Percentiles rank a stretch among this genome's conserved stretches.
These are phyloP conservation scores for Penicillium sp. DNA, from an alignment of 2,329 filamentous ascomycete genomes.

Conservation along the genomic window DNA sequence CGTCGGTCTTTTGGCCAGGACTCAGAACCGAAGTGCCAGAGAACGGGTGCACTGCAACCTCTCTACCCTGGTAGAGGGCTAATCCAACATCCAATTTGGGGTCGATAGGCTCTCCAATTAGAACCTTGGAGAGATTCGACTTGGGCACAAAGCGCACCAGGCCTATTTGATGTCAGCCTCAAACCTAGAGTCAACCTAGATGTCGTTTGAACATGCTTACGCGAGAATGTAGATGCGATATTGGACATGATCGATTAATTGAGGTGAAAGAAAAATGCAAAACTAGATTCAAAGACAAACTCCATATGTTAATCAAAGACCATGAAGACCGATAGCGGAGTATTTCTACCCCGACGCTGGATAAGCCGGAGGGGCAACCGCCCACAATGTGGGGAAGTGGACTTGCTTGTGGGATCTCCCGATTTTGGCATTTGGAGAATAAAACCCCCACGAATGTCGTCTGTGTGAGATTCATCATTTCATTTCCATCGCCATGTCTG, in stretches of 20 bases:
- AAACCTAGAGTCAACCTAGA: background rate
- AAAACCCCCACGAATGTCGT: conserved; percentile 22
- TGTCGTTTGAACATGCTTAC: conserved; percentile 18
- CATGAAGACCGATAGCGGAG: conserved; percentile 15
- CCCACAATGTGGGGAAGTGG: conserved; percentile 24
- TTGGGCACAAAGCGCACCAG: conserved; percentile 60
- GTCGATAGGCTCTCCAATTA: conserved; percentile 59
- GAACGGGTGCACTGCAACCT: conserved; percentile 58
- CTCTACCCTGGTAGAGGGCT: conserved; percentile 56
- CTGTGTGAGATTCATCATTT: background rate
- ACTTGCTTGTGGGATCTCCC: conserved; percentile 11
- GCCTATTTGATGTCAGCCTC: conserved; percentile 41
- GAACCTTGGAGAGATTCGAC: conserved; percentile 48
- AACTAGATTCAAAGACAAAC: background rate
- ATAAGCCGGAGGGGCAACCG: conserved; percentile 18
- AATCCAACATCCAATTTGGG: conserved; percentile 56
- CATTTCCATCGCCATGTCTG: conserved; percentile 24
- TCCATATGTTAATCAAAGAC: background rate
- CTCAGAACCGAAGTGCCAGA: conserved; percentile 58
- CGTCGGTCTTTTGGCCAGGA: conserved; percentile 53
- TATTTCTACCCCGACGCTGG: conserved; percentile 28
- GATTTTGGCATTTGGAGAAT: background rate
- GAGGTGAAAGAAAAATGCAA: background rate
- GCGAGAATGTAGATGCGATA: conserved; percentile 40
- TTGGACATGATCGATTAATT: conserved; percentile 30